Base-by-base conservation (phyloP, 1,284 basidiomycete species). In the Naganishia liquefaciens region DNA sequence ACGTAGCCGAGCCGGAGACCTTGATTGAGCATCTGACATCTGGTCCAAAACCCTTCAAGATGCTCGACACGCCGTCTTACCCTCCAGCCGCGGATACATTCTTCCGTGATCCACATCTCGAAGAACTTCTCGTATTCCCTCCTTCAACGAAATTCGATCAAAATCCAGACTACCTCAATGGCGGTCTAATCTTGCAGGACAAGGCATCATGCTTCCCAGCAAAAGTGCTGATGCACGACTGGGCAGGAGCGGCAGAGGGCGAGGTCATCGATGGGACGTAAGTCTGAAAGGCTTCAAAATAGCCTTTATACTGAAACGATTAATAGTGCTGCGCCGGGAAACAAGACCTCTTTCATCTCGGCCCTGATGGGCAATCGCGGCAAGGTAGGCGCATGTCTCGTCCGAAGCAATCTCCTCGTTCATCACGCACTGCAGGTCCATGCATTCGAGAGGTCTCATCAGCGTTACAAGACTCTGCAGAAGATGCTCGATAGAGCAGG, bases 131-230 rank as follows among this genome's bases (percentile, higher is more conserved):
- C 33, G 82, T 87, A 27, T 94, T 97, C 74, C 84, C 88, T 64
- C 84, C 88, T 4, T 80, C 43, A 64, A 80, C 79, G 17, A 84
- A 83, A 75, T 79, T 77, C 74, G 69, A 73, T 28, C 70, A 72
- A 2, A 74, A 77, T 62, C 66, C 70, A 44, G 78, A 77, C 73
- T 79, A 78, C 61, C 71, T 73, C 61, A 65, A 70, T 23, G 78
- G 78, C 65, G 75, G 73, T 21, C 80, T 99, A 37, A 93, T 99
- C 64, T 81, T 98, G 10, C 96, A 99, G 77, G 96, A 99, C 79
- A 95, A 98, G 76, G 95, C 96, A 15, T 93, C 90, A 53, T 99
- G 96, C 79, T 93, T 99, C 76, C 93, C 96, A 10, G 93, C 95
- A 0, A 82, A 86, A 62, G 85, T 98, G 5, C 84, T 97, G 49